Conservation (phyloP, 345 rosid genomes). For the Pugionium cornutum region DNA sequence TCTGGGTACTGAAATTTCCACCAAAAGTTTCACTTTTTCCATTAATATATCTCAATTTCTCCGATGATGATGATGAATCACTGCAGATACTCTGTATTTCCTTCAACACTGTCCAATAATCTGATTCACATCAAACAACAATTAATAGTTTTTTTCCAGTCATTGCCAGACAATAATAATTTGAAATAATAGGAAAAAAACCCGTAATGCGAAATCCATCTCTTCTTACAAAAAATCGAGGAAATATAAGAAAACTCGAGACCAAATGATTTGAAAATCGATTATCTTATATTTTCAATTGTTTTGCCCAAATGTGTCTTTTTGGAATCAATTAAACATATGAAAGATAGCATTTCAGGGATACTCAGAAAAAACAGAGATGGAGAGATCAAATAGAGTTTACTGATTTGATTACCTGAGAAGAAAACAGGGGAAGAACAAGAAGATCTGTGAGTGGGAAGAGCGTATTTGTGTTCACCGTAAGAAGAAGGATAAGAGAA, state of each 20-base stretch:
- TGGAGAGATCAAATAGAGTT: background rate
- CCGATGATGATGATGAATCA: conserved; percentile 40
- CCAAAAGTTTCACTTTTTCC: conserved; percentile 60
- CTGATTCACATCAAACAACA: conserved; percentile 39
- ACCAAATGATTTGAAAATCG: too few species aligned
- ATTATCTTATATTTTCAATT: too few species aligned
- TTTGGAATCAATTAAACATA: too few species aligned
- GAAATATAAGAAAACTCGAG: too few species aligned
- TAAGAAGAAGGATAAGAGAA: conserved; percentile 79
- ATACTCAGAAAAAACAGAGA: background rate
- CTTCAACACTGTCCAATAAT: conserved; percentile 54
- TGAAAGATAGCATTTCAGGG: too few species aligned
- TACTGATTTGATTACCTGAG: conserved; percentile 49
- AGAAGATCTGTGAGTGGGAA: conserved; percentile 62
- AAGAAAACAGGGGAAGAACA: conserved; percentile 73
- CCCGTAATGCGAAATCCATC: background rate
- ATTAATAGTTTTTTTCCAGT: background rate
- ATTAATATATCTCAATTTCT: conserved; percentile 54
- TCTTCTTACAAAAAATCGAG: too few species aligned
- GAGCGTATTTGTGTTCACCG: conserved; percentile 82
- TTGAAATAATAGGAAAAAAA: background rate
- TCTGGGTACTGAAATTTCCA: conserved; percentile 55
- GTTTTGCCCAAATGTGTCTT: too few species aligned
- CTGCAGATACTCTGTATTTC: conserved; percentile 53
- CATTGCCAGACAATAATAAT: background rate